Evolutionary conservation across 2,329 filamentous ascomycete genomes (phyloP).

Genomic region (Anthostomella pinea): DNA sequence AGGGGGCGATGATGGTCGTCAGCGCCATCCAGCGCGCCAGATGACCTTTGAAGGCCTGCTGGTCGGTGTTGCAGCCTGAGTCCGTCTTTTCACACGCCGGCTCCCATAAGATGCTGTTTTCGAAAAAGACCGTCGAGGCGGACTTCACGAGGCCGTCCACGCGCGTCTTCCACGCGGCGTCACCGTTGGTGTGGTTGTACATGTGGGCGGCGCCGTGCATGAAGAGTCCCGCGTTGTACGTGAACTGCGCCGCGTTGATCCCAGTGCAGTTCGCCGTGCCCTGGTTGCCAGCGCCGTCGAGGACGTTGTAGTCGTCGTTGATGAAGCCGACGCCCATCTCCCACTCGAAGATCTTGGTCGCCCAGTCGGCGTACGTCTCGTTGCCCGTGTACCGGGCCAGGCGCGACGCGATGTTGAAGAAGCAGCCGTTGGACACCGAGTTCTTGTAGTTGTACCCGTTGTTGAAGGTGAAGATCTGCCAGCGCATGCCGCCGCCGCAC

Average conservation of each 20-base stretch:
- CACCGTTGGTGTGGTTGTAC: slow-evolving; percentile 38
- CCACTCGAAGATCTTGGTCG: slow-evolving; percentile 68
- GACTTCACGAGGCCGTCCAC: slow-evolving; percentile 45
- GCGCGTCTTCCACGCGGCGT: slow-evolving; percentile 42
- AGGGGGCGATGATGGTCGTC: slow-evolving; percentile 33
- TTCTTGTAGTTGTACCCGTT: slow-evolving; percentile 66
- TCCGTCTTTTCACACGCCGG: slow-evolving; percentile 51
- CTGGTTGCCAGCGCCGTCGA: slow-evolving; percentile 52
- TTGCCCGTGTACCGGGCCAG: slow-evolving; percentile 78
- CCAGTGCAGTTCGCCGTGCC: slow-evolving; percentile 47
- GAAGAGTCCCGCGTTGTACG: slow-evolving; percentile 32
- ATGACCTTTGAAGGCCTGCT: slow-evolving; percentile 39
- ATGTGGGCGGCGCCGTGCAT: slow-evolving; percentile 37
- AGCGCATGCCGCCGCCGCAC: slow-evolving; percentile 63
- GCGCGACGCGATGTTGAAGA: slow-evolving; percentile 71
- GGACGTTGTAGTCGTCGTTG: slow-evolving; percentile 54
- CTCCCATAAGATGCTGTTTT: slow-evolving; percentile 49
- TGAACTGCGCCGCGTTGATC: slow-evolving; percentile 47
- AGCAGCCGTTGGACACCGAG: slow-evolving; percentile 66
- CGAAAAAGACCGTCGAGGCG: slow-evolving; percentile 42
- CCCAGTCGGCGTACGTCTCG: slow-evolving; percentile 74
- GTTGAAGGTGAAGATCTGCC: slow-evolving; percentile 65
- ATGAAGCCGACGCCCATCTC: slow-evolving; percentile 47
- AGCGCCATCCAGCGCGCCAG: slow-evolving; percentile 47
- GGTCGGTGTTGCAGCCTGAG: slow-evolving; percentile 30